Percentiles rank a stretch among this genome's conserved stretches.
These are phyloP conservation scores for Hyphopichia homilentoma DNA, from an alignment of 805 yeast genomes.

Conservation along the genomic window DNA sequence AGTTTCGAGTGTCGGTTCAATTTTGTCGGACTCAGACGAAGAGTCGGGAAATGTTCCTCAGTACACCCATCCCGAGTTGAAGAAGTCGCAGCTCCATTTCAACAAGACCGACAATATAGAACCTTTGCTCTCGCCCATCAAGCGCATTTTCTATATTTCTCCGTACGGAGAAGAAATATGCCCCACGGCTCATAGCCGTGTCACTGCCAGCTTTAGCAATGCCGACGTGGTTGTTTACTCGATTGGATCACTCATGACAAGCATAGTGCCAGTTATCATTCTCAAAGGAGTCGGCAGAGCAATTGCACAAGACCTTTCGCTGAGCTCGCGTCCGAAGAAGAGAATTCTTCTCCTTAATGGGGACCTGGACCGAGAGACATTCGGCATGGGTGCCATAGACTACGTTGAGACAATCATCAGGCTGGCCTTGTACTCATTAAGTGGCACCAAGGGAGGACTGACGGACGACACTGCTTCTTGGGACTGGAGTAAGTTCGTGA, in stretches of 20 bases:
- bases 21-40: slow-evolving; percentile 22
- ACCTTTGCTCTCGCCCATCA: slow-evolving; percentile 73
- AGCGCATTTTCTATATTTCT: slow-evolving; percentile 72
- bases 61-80: slow-evolving; percentile 75
- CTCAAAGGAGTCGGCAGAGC: slow-evolving; percentile 71
- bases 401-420: slow-evolving; percentile 54
- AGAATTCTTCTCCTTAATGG: slow-evolving; percentile 73
- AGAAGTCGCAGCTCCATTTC: slow-evolving; percentile 71
- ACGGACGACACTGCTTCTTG: slow-evolving; percentile 8
- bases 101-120: slow-evolving; percentile 49
- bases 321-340: slow-evolving; percentile 18
- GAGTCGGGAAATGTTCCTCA: slow-evolving; percentile 63
- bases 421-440: slow-evolving; percentile 53
- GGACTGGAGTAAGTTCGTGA: slow-evolving; percentile 48
- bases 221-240: slow-evolving; percentile 66
- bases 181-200: slow-evolving; percentile 68
- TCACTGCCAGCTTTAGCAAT: slow-evolving; percentile 44
- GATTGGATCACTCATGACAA: slow-evolving; percentile 87
- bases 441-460: slow-evolving; percentile 6
- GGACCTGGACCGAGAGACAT: slow-evolving; percentile 73
- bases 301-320: slow-evolving; percentile 27
- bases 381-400: slow-evolving; percentile 57
- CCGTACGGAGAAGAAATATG: slow-evolving; percentile 85
- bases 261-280: slow-evolving; percentile 74
- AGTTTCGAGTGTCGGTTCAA: slow-evolving; percentile 1